Conservation (phyloP, 139 green algal genomes). For the Chlamydomonas schloesseri region DNA sequence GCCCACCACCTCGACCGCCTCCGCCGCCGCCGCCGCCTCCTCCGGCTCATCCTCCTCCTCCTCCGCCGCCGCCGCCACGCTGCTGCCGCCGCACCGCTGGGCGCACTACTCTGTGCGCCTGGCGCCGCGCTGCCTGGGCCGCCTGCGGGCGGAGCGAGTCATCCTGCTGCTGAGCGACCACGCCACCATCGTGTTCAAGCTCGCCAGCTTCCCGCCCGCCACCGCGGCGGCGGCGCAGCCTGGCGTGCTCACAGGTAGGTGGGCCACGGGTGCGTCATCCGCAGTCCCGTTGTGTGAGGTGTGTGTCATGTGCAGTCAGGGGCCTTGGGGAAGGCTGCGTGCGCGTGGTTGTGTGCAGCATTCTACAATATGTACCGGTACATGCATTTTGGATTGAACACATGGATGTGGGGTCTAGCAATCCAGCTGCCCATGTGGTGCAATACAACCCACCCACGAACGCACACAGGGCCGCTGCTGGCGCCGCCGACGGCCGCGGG, state of each 20-base stretch:
- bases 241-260: constrained; percentile 19
- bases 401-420: too few relatives aligned
- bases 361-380: too few relatives aligned
- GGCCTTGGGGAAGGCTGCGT: too few relatives aligned
- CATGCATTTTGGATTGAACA: too few relatives aligned
- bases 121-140: constrained; percentile 49
- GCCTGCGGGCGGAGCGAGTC: constrained; percentile 38
- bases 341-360: too few relatives aligned
- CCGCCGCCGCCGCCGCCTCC: too few relatives aligned
- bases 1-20: background rate
- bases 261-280: too few relatives aligned
- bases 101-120: constrained; percentile 37
- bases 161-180: constrained; percentile 50
- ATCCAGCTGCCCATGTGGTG: too few relatives aligned
- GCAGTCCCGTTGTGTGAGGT: too few relatives aligned
- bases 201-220: constrained; percentile 50
- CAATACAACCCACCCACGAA: too few relatives aligned
- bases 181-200: constrained; percentile 43
- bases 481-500: background rate
- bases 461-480: background rate
- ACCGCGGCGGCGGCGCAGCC: constrained; percentile 20
- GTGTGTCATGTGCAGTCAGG: too few relatives aligned
- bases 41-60: background rate
- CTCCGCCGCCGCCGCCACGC: background rate
- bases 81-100: constrained; percentile 16